These are phyloP conservation scores for Suhomyces sp. DNA, from an alignment of 805 yeast species.

Conservation along the genomic window DNA sequence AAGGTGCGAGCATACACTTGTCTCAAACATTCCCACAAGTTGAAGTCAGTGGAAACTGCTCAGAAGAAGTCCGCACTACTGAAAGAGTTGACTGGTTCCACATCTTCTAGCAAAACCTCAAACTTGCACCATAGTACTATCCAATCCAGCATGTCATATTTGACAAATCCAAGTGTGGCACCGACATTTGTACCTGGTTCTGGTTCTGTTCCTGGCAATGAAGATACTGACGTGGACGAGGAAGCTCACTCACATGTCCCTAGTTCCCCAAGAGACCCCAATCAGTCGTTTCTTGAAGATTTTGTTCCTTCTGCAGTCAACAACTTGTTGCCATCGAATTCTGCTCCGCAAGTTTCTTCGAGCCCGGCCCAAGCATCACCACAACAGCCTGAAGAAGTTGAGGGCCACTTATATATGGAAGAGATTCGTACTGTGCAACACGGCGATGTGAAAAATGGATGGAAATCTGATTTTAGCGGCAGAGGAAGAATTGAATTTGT, in stretches of 20 bases:
- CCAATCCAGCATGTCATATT: constrained; percentile 21
- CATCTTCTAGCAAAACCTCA: constrained; percentile 5
- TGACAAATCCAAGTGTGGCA: constrained; percentile 7
- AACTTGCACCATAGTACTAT: constrained; percentile 31
- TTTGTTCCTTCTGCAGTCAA: constrained; percentile 17
- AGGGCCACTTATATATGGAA: constrained; percentile 53
- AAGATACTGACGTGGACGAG: constrained; percentile 13
- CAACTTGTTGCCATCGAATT: background rate
- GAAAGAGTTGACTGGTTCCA: constrained; percentile 8
- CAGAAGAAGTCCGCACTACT: constrained; percentile 20
- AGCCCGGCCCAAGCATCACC: too few species aligned
- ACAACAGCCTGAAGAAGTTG: constrained; percentile 12
- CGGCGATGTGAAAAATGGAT: constrained; percentile 85
- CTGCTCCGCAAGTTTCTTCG: too few species aligned
- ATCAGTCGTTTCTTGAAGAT: constrained; percentile 27
- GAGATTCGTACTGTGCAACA: constrained; percentile 71
- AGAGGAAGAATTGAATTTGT: constrained; percentile 78
- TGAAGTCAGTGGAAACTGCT: constrained; percentile 43
- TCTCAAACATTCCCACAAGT: constrained; percentile 51
- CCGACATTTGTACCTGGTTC: too few species aligned
- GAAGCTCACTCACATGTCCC: too few species aligned
- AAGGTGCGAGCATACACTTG: constrained; percentile 62
- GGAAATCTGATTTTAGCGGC: constrained; percentile 89
- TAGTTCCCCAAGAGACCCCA: constrained; percentile 19
- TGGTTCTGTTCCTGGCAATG: constrained; percentile 14